Evolutionary conservation across 2,329 filamentous ascomycete genomes (phyloP).

Genomic region (Lasiodiplodia sp.): DNA sequence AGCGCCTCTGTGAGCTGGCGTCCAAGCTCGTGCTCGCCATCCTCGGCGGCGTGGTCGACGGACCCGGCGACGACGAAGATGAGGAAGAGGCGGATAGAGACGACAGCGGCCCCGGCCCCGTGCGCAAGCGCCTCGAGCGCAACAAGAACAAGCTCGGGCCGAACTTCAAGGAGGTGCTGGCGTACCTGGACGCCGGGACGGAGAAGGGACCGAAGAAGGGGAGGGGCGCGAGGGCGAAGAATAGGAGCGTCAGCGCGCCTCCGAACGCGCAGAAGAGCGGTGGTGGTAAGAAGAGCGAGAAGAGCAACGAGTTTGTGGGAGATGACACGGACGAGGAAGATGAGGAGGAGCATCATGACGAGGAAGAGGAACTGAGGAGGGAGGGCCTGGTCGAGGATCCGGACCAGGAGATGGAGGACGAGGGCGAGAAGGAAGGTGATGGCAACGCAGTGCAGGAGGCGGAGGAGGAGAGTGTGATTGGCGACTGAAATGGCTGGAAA

Average conservation of each 20-base stretch:
- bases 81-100: constrained; percentile 36
- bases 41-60: constrained; percentile 75
- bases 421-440: constrained; percentile 35
- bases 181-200: constrained; percentile 75
- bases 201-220: constrained; percentile 54
- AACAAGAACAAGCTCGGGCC: constrained; percentile 82
- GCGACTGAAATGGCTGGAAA: constrained; percentile 41
- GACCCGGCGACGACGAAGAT: constrained; percentile 20
- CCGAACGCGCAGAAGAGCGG: constrained; percentile 35
- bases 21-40: constrained; percentile 85
- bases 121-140: constrained; percentile 75
- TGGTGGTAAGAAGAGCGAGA: constrained; percentile 30
- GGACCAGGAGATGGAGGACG: constrained; percentile 38
- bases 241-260: constrained; percentile 36
- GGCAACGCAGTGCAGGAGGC: constrained; percentile 47
- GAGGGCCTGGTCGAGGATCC: constrained; percentile 32
- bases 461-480: constrained; percentile 55
- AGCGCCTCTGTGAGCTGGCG: constrained; percentile 83
- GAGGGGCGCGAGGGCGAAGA: constrained; percentile 49
- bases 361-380: constrained; percentile 33
- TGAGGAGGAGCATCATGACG: constrained; percentile 52
- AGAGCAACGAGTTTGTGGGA: constrained; percentile 46
- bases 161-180: constrained; percentile 85
- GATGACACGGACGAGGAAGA: constrained; percentile 50
- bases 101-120: constrained; percentile 51